phyloP scores from a whole-genome alignment of 2,329 filamentous ascomycete species.

The Paecilomyces dactylethromorphus region DNA sequence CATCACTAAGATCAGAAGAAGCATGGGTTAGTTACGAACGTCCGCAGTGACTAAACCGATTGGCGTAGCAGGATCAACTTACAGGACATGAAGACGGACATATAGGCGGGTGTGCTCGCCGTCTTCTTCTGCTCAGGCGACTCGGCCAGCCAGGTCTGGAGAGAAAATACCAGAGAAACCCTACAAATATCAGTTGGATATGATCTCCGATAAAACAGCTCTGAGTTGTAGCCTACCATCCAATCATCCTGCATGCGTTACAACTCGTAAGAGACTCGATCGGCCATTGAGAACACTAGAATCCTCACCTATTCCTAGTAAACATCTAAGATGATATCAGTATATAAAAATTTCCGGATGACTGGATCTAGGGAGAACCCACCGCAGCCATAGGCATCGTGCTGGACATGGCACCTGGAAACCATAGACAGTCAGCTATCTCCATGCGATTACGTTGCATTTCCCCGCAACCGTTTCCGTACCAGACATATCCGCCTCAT shows the following conservation, averaged over 20 bases:
- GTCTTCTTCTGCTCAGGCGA: constrained; percentile 50
- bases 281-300: neutral
- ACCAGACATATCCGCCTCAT: constrained; percentile 63
- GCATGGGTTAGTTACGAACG: constrained; percentile 9
- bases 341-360: constrained; percentile 6
- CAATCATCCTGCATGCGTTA: constrained; percentile 48
- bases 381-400: constrained; percentile 90
- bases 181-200: constrained; percentile 16
- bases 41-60: neutral
- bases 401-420: constrained; percentile 56
- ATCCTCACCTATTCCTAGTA: constrained; percentile 70
- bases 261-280: neutral
- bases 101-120: constrained; percentile 62
- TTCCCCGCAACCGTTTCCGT: constrained; percentile 41
- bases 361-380: constrained; percentile 24
- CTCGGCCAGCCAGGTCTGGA: constrained; percentile 44
- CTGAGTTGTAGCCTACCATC: constrained; percentile 44
- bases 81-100: constrained; percentile 75
- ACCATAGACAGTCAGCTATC: constrained; percentile 11
- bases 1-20: constrained; percentile 46
- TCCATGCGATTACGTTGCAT: neutral
- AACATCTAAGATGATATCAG: constrained; percentile 59
- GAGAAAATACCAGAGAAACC: constrained; percentile 42
- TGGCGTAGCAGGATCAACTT: constrained; percentile 30
- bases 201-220: neutral